Evolutionary conservation across 2,329 filamentous ascomycete species (phyloP).

Genomic region (Nigrospora osmanthi): DNA sequence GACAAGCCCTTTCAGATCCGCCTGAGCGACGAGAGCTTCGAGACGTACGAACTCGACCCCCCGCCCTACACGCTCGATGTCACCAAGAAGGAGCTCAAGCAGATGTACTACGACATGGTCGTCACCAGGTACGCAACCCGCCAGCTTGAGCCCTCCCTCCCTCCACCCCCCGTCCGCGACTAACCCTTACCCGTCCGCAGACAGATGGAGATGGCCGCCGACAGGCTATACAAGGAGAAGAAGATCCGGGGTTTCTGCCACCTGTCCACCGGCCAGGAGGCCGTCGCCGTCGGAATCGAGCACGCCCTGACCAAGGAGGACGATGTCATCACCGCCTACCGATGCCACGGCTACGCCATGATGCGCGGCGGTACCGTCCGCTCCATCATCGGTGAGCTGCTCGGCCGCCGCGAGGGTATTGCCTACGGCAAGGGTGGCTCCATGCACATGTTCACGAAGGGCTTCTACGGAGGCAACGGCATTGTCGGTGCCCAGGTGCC

Average conservation of each 20-base stretch:
- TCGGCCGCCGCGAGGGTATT: slow-evolving; percentile 92
- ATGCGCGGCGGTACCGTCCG: slow-evolving; percentile 91
- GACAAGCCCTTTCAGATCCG: slow-evolving; percentile 87
- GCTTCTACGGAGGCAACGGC: slow-evolving; percentile 98
- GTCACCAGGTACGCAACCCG: slow-evolving; percentile 63
- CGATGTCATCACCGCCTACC: slow-evolving; percentile 95
- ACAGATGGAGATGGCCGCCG: slow-evolving; percentile 99
- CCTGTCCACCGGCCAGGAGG: slow-evolving; percentile 95
- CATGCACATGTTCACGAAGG: slow-evolving; percentile 99
- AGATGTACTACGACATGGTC: slow-evolving; percentile 99
- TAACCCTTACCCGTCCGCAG: slow-evolving; percentile 33
- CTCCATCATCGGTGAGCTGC: slow-evolving; percentile 90
- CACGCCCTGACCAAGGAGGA: slow-evolving; percentile 87
- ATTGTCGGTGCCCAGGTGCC: slow-evolving; percentile 98
- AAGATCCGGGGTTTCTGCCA: slow-evolving; percentile 99
- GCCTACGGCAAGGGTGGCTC: slow-evolving; percentile 98
- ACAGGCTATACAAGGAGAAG: slow-evolving; percentile 99
- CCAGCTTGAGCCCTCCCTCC: slow-evolving; percentile 5
- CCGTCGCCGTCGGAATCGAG: slow-evolving; percentile 94
- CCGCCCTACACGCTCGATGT: slow-evolving; percentile 86
- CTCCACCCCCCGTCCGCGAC: not conserved
- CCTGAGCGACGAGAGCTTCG: slow-evolving; percentile 97
- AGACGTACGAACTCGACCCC: slow-evolving; percentile 98
- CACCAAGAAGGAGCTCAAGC: slow-evolving; percentile 96
- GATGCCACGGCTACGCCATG: slow-evolving; percentile 95